phyloP scores from a whole-genome alignment of 73 alveolate species.

The Uronychia binucleata region DNA sequence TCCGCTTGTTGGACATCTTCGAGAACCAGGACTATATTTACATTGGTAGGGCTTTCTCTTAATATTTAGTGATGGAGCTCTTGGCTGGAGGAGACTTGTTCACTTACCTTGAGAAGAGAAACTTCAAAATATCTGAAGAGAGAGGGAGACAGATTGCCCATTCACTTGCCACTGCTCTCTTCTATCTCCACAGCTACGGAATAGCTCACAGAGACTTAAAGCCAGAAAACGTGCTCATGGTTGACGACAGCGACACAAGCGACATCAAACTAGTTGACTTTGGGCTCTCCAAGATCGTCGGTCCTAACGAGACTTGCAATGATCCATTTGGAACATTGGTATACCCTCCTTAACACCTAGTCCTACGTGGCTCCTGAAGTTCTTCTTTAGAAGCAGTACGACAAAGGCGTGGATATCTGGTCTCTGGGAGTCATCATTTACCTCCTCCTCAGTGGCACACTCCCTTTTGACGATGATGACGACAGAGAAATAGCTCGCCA shows the following conservation, averaged over 20 bases:
- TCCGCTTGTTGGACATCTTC: constrained; percentile 77
- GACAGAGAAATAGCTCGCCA: constrained; percentile 78
- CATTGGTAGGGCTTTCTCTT: too few relatives aligned
- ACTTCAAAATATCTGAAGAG: constrained; percentile 69
- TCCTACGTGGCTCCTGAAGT: constrained; percentile 94
- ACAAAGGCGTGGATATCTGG: constrained; percentile 80
- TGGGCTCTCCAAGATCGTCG: constrained; percentile 73
- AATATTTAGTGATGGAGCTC: constrained; percentile 87
- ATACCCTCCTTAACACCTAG: too few relatives aligned
- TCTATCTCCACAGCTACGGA: constrained; percentile 77
- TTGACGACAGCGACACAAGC: constrained; percentile 45
- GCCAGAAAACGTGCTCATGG: constrained; percentile 75
- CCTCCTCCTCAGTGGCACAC: constrained; percentile 72
- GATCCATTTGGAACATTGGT: constrained; percentile 79
- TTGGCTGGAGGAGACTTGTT: constrained; percentile 82
- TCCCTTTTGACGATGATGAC: constrained; percentile 89
- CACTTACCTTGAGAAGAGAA: constrained; percentile 67
- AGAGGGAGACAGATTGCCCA: constrained; percentile 73
- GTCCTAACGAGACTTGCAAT: constrained; percentile 64
- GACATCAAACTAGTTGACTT: constrained; percentile 74
- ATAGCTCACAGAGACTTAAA: constrained; percentile 84
- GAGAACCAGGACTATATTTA: constrained; percentile 80
- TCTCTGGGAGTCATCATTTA: constrained; percentile 78
- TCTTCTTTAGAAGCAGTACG: constrained; percentile 71
- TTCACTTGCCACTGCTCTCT: constrained; percentile 76